Evolutionary conservation across 2,329 filamentous ascomycete genomes (phyloP), one percentile per base, ranked within the genome.

Genomic region (Sclerotinia minor): DNA sequence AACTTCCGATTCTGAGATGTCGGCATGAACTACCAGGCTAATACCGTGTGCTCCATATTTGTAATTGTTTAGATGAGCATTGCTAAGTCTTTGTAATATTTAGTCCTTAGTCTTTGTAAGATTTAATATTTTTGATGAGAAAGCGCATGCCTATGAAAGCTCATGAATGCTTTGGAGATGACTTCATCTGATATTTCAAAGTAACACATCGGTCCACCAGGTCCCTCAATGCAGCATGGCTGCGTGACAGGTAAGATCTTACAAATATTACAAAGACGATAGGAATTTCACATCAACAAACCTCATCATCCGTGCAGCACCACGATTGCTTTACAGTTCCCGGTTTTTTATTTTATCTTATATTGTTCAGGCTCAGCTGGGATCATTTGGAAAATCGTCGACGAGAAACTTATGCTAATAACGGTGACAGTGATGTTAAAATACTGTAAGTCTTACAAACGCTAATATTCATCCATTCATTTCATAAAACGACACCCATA

Each of bases 61-160:
- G 21, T 61, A 44, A 61, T 61, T 35, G 29, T 24, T 57, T 61
- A 49, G 44, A 49, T 61, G 58, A 61, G 58, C 44, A 61, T 61
- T 61, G 24, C 24, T 49, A 49, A 61, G 44, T 32, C 44, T 49
- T 60, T 8, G 5, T 32, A 45, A 59, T 54, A n/a, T 38, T 38
- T 13, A 61, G 44, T 32, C 44, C 35, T 60, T 38, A 61, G 44
- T 32, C 19, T 49, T 60, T 8, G 5, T n/a, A 45, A 59, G 32
- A 32, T 7, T 7, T 7, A 29, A 29, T 54, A 9, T 32, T 32
- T 53, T 32, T 13, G 35, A 38, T 38, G 35, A 38, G 0, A 38
- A 13, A 11, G 11, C 1, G 38, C 38, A 13, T 19, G 15, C 0
- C 38, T 19, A 7, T 5, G 55, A 35, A 35, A 35, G 35, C 35